Evolutionary conservation across 805 yeast genomes (phyloP).

Genomic region (Hanseniaspora lachancei): DNA sequence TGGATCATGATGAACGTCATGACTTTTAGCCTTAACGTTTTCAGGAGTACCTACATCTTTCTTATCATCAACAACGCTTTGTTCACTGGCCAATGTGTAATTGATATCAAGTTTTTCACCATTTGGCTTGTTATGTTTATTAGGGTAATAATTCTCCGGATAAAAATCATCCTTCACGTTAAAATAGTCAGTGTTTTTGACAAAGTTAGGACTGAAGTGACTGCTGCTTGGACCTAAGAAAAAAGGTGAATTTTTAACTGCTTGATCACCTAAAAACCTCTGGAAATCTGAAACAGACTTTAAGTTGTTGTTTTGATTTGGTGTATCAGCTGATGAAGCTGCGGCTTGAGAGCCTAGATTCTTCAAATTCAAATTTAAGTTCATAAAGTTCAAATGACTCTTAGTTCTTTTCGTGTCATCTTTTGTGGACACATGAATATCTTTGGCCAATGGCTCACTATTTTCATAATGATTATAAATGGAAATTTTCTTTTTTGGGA

Average conservation of each 20-base stretch:
- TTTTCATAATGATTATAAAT: neutral
- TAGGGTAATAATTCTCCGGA: slow-evolving; percentile 4
- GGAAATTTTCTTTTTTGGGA: slow-evolving; percentile 5
- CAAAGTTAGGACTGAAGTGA: neutral
- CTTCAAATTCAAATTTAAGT: slow-evolving; percentile 3
- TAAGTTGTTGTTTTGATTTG: neutral
- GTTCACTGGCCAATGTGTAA: neutral
- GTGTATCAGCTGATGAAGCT: neutral
- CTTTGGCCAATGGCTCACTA: neutral
- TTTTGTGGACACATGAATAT: neutral
- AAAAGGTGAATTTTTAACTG: slow-evolving; percentile 10
- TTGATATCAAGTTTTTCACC: neutral
- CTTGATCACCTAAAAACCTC: slow-evolving; percentile 10
- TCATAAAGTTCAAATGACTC: slow-evolving; percentile 7
- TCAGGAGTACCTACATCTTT: neutral
- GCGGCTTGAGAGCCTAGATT: neutral
- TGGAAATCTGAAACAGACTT: slow-evolving; percentile 9
- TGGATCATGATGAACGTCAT: slow-evolving; percentile 19
- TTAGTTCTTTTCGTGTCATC: slow-evolving; percentile 1
- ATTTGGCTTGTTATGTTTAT: neutral
- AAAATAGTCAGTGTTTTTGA: neutral
- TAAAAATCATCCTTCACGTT: slow-evolving; percentile 11
- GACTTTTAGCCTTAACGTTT: neutral
- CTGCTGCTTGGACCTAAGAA: neutral
- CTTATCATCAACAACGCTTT: neutral